Base-by-base conservation (phyloP, 768 basidiomycete genomes). In the Trametes meyenii region DNA sequence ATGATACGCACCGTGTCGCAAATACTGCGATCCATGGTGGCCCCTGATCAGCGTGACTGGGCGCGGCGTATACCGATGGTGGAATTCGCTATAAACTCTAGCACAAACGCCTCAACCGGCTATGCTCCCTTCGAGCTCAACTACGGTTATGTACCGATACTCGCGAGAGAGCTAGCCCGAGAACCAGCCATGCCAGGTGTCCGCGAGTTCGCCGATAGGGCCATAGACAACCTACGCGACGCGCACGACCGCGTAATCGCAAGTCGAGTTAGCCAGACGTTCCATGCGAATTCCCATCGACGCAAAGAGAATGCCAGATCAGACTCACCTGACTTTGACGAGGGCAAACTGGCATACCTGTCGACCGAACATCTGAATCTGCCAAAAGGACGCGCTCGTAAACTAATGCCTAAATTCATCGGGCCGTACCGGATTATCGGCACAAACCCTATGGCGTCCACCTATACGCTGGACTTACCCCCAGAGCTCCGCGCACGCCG, bases 221-320 rank as follows among this genome's bases (percentile, higher is more conserved):
- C 73, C 0, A 36, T 67, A 5, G 46, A 56, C 0, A 69, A 75
- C 23, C 42, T 79, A 0, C 50, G 65, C 2, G 42, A 55, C 0
- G 77, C 78, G 0, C 78, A 81, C 55, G 72, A 82, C 55, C 68
- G 72, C 0, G 75, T 81, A 1, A 76, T 81, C 8, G 74, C 59
- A 16, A 62, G 70, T 0, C 42, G 75, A 0, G 69, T 76, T 0
- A 42, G 66, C 4, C 75, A 78, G 35, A 73, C 73, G 0, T n/a
- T 66, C n/a, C 55, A 73, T 0, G 72, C 76, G 0, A 77, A 81
- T 33, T 38, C 62, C 7, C 58, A 64, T 2, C 24, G 70, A 1
- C 26, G 60, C 3, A 40, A 62, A 11, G 67, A 71, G 35, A 45
- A 57, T 0, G 35, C 35, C 2, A 65, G 5, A 23, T n/a, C 35